Evolutionary conservation across 2,329 filamentous ascomycete species (phyloP), one percentile per base, ranked within the genome.

Genomic region (Xylariaceae sp.): DNA sequence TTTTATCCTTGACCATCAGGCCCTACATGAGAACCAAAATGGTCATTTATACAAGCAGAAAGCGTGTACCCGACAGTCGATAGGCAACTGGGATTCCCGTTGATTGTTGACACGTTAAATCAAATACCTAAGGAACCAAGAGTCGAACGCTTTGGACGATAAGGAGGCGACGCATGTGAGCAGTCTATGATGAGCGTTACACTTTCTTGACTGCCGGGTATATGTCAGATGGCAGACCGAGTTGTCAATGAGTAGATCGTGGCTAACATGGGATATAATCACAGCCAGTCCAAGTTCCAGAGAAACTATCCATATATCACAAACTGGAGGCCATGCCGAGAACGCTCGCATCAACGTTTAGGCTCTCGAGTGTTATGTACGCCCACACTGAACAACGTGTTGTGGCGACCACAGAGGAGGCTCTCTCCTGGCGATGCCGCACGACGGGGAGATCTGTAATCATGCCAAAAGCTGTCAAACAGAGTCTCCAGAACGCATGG

Each of bases 271-370:
- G 51, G 4, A 47, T 18, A 9, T 6, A 39, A 49, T 42, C 18
- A n/a, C 65, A 91, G 89, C 90, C 92, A 13, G 88, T 96, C 83
- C 87, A 81, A 39, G 95, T 84, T 73, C 92, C 92, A 0, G 92
- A 96, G 73, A 82, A 83, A 53, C 84, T 96, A 62, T 91, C 88
- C 0, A 90, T 94, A 17, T 88, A 93, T 68, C 91, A 96, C 75
- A 92, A 88, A 71, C 81, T 96, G 10, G 75, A 80, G 2, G 72
- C 74, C 23, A 30, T 73, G 79, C 59, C 87, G 85, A 15, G 62
- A 68, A 17, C 64, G 64, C 2, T 73, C 75, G 0, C 68, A 75
- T 53, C 71, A 71, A 80, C 82, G 17, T 82, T 93, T 63, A 72
- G 82, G 56, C 71, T 86, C 58, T 80, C 86, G 65, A 82, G 80